Base-by-base conservation (phyloP, 225 moss, liverwort and hornwort genomes). In the Pseudoscleropodium purum region DNA sequence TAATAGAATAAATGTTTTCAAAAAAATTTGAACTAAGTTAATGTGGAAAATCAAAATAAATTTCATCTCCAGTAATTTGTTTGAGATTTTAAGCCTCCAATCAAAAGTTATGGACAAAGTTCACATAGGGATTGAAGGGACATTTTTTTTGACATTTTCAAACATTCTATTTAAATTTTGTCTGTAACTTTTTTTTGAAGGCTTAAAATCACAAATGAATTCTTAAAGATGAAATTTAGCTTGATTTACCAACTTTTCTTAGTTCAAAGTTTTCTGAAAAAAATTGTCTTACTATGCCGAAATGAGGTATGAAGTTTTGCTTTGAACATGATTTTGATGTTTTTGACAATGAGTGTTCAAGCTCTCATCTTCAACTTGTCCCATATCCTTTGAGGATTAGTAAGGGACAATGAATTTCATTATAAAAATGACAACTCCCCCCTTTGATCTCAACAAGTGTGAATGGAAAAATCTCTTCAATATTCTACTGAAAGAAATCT, bases 201-300 rank as follows among this genome's bases (percentile, higher is more conserved):
- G 1, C 9, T n/a, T 13, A 23, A 69, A 69, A 69, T 69, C 1
- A 69, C 23, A 23, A n/a, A 23, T 0, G 1, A 2, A 2, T 68
- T 68, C 4, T 7, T 13, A 0, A 0, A 23, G 1, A n/a, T 68
- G 21, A n/a, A n/a, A 69, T 13, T 13, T 11, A n/a, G 2, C 1
- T n/a, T n/a, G 23, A n/a, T n/a, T 23, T 69, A 0, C 0, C 7
- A 69, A n/a, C 13, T n/a, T n/a, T 69, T n/a, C 0, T 4, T n/a
- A 23, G 2, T 69, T 69, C 2, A 13, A 69, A 69, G 2, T 1
- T n/a, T n/a, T 24, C 24, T 21, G 0, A 0, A 13, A 23, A 23
- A 39, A 13, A 0, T 23, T 37, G 1, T 24, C 24, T 4, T n/a
- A n/a, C 13, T 69, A 23, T n/a, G 20, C 20, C 37, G 11, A 37